Percentiles rank a stretch among this genome's conserved stretches.
These are phyloP conservation scores for Ustilago nuda DNA, from an alignment of 1,284 basidiomycete species.

Conservation along the genomic window DNA sequence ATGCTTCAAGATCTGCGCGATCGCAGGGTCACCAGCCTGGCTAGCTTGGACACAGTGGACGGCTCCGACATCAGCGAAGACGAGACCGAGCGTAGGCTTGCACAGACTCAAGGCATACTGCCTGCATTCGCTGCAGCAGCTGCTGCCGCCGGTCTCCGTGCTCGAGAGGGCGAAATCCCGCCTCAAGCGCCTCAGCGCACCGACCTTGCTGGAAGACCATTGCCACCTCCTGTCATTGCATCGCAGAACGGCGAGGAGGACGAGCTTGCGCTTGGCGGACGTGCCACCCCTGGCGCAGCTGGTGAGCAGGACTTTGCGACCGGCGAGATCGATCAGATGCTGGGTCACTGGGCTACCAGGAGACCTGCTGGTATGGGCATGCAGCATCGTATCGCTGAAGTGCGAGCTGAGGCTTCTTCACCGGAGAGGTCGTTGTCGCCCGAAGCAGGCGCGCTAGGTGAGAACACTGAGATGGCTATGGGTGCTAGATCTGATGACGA, in stretches of 20 bases:
- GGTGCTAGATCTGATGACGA: constrained; percentile 50
- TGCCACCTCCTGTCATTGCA: constrained; percentile 66
- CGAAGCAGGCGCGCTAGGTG: constrained; percentile 20
- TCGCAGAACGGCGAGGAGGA: constrained; percentile 51
- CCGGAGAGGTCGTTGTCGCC: constrained; percentile 46
- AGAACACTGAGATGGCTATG: constrained; percentile 25
- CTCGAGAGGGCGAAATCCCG: constrained; percentile 31
- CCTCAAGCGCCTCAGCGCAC: constrained; percentile 50
- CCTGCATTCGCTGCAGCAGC: constrained; percentile 43
- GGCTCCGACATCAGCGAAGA: constrained; percentile 60
- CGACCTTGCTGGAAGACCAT: constrained; percentile 55
- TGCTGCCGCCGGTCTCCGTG: constrained; percentile 31
- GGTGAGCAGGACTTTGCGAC: constrained; percentile 56
- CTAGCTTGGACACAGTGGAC: constrained; percentile 57
- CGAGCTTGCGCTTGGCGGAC: constrained; percentile 50
- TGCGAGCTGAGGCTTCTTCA: constrained; percentile 35
- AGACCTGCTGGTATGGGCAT: constrained; percentile 26
- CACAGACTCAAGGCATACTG: constrained; percentile 41
- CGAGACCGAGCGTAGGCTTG: constrained; percentile 51
- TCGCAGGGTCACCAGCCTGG: constrained; percentile 55
- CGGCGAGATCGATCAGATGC: constrained; percentile 64
- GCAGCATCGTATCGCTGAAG: constrained; percentile 40
- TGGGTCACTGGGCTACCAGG: constrained; percentile 48
- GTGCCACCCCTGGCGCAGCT: constrained; percentile 45
- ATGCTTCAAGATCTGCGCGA: constrained; percentile 43